These are phyloP conservation scores for Pharus latifolius DNA, from an alignment of 176 grass and related monocot genomes.

Conservation along the genomic window DNA sequence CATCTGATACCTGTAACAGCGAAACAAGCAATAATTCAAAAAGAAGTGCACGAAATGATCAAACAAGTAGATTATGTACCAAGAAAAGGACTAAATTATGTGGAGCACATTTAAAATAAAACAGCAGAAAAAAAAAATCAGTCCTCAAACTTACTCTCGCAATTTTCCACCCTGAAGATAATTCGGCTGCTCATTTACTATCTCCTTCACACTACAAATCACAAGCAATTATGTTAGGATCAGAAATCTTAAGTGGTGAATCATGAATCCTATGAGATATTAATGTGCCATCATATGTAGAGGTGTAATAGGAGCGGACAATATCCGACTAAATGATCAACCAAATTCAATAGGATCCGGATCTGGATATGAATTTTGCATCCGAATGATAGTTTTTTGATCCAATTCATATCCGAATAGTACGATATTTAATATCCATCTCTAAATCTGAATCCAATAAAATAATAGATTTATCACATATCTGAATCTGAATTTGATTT, in stretches of 20 bases:
- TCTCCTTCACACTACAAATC: constrained; percentile 88
- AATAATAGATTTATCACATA: no score
- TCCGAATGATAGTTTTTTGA: no score
- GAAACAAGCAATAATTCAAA: constrained; percentile 4
- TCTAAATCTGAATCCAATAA: no score
- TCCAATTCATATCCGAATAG: no score
- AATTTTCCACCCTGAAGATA: constrained; percentile 90
- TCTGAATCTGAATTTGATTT: no score
- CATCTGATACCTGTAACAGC: constrained; percentile 84
- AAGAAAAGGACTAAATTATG: background rate
- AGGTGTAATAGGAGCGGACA: no score
- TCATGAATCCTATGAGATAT: background rate
- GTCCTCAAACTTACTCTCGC: constrained; percentile 58
- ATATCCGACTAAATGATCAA: no score
- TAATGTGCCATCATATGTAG: no score
- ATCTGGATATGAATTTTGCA: no score
- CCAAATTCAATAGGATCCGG: no score
- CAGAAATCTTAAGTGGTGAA: constrained; percentile 13
- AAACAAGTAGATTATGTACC: background rate
- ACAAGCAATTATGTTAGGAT: constrained; percentile 24
- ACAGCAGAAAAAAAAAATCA: background rate
- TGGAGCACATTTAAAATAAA: background rate
- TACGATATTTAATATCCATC: no score
- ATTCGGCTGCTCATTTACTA: constrained; percentile 67
- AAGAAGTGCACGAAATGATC: background rate